These are phyloP conservation scores for Lactarius tabidus DNA, from an alignment of 768 basidiomycete species.

Conservation along the genomic window DNA sequence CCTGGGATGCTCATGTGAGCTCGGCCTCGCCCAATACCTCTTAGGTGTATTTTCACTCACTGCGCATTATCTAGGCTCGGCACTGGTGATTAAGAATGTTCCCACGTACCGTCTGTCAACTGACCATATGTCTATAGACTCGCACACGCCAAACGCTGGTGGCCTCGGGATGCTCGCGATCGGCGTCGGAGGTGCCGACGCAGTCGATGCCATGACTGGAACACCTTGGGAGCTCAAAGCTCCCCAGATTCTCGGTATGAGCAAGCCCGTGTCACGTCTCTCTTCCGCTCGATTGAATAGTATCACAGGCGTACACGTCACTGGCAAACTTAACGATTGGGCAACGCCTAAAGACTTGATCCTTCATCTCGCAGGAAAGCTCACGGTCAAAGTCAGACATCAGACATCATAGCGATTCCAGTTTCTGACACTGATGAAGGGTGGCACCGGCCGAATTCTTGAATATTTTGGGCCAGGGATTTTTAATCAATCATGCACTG, in stretches of 20 bases:
- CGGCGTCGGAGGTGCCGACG: slow-evolving; percentile 98
- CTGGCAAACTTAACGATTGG: slow-evolving; percentile 86
- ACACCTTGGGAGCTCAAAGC: slow-evolving; percentile 98
- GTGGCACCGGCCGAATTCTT: slow-evolving; percentile 92
- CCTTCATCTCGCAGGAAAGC: slow-evolving; percentile 86
- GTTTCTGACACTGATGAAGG: slow-evolving; percentile 42
- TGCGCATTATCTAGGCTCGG: slow-evolving; percentile 54
- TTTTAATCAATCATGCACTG: slow-evolving; percentile 85
- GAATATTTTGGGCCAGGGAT: slow-evolving; percentile 98
- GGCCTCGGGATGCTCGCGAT: slow-evolving; percentile 96
- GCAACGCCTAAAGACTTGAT: slow-evolving; percentile 95
- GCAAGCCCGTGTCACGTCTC: neutral
- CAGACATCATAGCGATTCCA: slow-evolving; percentile 1
- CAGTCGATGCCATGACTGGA: slow-evolving; percentile 96
- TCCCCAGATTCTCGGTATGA: slow-evolving; percentile 72
- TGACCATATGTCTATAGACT: slow-evolving; percentile 48
- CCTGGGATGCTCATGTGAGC: slow-evolving; percentile 88
- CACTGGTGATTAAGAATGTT: slow-evolving; percentile 49
- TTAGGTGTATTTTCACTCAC: slow-evolving; percentile 13
- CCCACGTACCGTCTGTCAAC: neutral
- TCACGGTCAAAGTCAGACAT: slow-evolving; percentile 81
- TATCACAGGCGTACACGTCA: slow-evolving; percentile 73
- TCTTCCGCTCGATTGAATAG: slow-evolving; percentile 4
- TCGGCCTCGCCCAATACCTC: slow-evolving; percentile 6
- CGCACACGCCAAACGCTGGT: slow-evolving; percentile 97